phyloP scores from a whole-genome alignment of 768 basidiomycete species.

The Pleurotus platypus region DNA sequence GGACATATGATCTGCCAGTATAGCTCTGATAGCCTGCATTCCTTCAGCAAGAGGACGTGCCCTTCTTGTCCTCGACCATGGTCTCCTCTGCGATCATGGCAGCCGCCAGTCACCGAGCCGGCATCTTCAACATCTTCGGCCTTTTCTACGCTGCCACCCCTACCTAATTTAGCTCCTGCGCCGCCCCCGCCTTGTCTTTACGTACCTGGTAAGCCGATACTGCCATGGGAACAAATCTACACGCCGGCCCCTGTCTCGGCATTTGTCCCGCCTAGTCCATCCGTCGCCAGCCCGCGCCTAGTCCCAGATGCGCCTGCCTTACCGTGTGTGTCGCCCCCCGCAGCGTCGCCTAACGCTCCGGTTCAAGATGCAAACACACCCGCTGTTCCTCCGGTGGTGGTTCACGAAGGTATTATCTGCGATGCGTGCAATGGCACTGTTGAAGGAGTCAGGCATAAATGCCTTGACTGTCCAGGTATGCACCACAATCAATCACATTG shows the following conservation, averaged over 20 bases:
- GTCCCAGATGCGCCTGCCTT: not conserved
- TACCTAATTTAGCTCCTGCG: not conserved
- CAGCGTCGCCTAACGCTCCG: not conserved
- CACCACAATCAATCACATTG: not conserved
- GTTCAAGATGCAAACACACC: slow-evolving; percentile 5
- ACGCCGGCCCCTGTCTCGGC: not conserved
- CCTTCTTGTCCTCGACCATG: not conserved
- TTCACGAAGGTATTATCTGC: slow-evolving; percentile 62
- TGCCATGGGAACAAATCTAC: not conserved
- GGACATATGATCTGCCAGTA: not conserved
- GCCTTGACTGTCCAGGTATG: slow-evolving; percentile 70
- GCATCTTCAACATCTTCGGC: not conserved
- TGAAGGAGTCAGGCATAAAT: slow-evolving; percentile 73
- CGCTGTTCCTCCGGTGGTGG: slow-evolving; percentile 23
- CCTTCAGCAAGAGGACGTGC: not conserved
- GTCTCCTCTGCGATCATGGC: not conserved
- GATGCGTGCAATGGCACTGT: slow-evolving; percentile 58
- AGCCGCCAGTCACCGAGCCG: too few relatives aligned
- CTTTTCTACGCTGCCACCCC: slow-evolving; percentile 1
- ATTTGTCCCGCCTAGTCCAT: not conserved
- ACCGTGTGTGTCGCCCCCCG: slow-evolving; percentile 17
- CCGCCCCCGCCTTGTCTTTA: not conserved
- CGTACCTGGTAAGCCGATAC: too few relatives aligned
- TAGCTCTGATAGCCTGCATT: not conserved
- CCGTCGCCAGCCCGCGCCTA: not conserved